Base-by-base conservation (phyloP, 768 basidiomycete genomes). In the Lactifluus echinatus region DNA sequence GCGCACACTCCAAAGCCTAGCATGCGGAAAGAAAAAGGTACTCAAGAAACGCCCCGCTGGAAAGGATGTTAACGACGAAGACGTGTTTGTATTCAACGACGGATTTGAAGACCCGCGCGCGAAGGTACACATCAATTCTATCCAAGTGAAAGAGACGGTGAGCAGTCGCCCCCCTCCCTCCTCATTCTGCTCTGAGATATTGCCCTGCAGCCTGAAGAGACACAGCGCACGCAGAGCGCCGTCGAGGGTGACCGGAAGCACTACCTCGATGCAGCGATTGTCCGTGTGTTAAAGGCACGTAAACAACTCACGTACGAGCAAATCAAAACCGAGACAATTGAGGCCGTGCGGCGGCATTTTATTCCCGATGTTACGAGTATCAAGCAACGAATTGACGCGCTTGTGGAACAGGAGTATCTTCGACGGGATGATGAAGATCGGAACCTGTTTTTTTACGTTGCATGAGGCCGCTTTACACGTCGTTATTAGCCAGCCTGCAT, bases 261-360 rank as follows among this genome's bases (percentile, higher is more conserved):
- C 65, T 84, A 85, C 56, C 76, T 98, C 14, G 93, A 98, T 63
- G 93, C 93, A 0, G 94, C 94, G 21, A 94, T 99, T 64, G 95
- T 99, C 33, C 85, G 96, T 6, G 83, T 95, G 66, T 94, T 98
- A 93, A 98, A 98, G 69, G 84, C 83, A 2, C 81, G 82, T 64
- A 98, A 95, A 73, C 87, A 88, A 71, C 75, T 95, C 71, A 75
- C 74, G 24, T 83, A 91, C 65, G 83, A 88, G 64, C 78, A 86
- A 63, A 77, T 98, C 65, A 86, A 90, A 71, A 80, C 82, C 49
- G 84, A 84, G 61, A 89, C 90, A 10, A 83, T 96, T 56, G 85
- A 89, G 19, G 86, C 92, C 23, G 90, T 98, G 47, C 88, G 86
- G 71, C 83, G 75, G 39, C 87, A 94, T 65, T 98, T 97, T 70